Evolutionary conservation across 2,329 filamentous ascomycete genomes (phyloP).

Genomic region (Helotiales sp.): DNA sequence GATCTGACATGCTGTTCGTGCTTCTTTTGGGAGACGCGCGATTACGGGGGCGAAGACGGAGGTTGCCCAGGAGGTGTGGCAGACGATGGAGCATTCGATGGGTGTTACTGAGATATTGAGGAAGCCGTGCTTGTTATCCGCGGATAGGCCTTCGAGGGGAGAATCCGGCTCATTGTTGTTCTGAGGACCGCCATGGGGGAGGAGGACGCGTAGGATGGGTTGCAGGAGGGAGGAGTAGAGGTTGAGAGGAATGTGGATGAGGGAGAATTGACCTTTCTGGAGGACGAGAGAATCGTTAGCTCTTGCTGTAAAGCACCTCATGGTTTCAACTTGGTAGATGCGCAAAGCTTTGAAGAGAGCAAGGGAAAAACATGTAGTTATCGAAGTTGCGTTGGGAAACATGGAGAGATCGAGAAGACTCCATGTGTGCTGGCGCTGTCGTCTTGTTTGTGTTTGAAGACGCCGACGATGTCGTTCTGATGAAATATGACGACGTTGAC

Average conservation of each 20-base stretch:
- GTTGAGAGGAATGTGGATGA: conserved; percentile 86
- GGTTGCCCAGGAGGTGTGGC: conserved; percentile 71
- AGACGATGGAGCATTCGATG: conserved; percentile 90
- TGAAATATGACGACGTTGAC: no score
- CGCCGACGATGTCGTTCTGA: no score
- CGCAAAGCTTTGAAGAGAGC: background rate
- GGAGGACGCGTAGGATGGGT: conserved; percentile 80
- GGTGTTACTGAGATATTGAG: conserved; percentile 92
- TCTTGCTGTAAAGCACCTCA: no score
- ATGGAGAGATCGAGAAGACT: background rate
- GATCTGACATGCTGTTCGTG: conserved; percentile 62
- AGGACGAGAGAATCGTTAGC: no score
- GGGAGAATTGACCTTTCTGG: conserved; percentile 81
- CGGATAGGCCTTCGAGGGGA: conserved; percentile 47
- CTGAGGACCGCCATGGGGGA: conserved; percentile 56
- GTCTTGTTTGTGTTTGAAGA: no score
- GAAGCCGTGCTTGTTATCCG: conserved; percentile 69
- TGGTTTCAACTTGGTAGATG: no score
- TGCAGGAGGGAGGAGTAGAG: conserved; percentile 79
- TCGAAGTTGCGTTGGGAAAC: background rate
- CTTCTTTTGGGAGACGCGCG: conserved; percentile 56
- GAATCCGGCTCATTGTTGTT: conserved; percentile 36
- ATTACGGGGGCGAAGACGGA: conserved; percentile 76
- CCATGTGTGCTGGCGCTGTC: background rate
- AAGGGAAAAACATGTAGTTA: background rate